Evolutionary conservation across 768 basidiomycete genomes (phyloP).

Genomic region (Albatrellus ellisii): DNA sequence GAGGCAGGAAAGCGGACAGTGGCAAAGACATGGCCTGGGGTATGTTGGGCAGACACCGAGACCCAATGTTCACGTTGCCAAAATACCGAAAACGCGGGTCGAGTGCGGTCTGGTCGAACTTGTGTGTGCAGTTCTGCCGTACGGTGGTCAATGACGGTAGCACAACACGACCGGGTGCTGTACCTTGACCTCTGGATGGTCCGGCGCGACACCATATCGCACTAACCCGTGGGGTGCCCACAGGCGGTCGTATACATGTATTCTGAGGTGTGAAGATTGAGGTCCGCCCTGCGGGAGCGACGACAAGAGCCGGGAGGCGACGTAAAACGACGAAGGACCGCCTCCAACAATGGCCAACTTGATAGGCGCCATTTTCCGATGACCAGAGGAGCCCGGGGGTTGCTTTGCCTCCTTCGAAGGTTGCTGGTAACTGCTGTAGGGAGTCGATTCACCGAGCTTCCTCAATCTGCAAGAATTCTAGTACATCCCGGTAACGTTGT

Average conservation of each 20-base stretch:
- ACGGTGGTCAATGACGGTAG: neutral
- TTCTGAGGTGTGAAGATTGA: conserved; percentile 27
- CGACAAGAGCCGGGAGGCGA: conserved; percentile 74
- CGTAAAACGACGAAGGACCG: conserved; percentile 95
- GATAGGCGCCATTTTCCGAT: too few relatives aligned
- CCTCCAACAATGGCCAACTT: conserved; percentile 89
- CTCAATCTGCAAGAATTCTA: too few relatives aligned
- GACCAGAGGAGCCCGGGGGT: too few relatives aligned
- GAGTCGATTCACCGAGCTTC: too few relatives aligned
- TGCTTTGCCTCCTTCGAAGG: too few relatives aligned
- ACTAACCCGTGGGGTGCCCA: conserved; percentile 95
- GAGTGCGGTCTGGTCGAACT: conserved; percentile 73
- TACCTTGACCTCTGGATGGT: conserved; percentile 97
- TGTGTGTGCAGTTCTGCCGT: conserved; percentile 93
- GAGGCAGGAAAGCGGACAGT: conserved; percentile 41
- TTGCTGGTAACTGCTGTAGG: too few relatives aligned
- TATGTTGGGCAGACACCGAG: conserved; percentile 25
- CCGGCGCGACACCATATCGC: conserved; percentile 93
- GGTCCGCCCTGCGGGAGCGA: conserved; percentile 31
- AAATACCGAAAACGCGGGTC: conserved; percentile 82
- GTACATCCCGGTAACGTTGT: too few relatives aligned
- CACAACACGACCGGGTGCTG: neutral
- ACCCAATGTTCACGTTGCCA: conserved; percentile 68
- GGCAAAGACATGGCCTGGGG: conserved; percentile 45
- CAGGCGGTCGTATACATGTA: conserved; percentile 86